Conservation (phyloP, 2,329 filamentous ascomycete genomes). For the Bipolaris gigantea region DNA sequence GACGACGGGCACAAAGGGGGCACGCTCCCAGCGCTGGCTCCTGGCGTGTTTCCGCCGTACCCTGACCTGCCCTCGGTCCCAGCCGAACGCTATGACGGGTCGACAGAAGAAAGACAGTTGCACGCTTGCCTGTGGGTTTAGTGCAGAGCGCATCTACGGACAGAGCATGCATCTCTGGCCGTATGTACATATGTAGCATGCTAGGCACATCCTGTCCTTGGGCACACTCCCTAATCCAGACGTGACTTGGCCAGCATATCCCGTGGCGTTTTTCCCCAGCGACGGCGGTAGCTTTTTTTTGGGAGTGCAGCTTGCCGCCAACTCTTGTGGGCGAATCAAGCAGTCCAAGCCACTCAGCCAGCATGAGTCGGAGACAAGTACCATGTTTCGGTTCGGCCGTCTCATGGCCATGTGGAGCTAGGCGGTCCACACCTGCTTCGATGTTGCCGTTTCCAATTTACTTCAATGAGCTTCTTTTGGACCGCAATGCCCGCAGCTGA, state of each 20-base stretch:
- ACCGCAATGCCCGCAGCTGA: conserved; percentile 18
- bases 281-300: neutral
- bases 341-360: conserved; percentile 12
- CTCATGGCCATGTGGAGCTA: conserved; percentile 26
- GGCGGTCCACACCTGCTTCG: conserved; percentile 19
- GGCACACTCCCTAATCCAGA: neutral
- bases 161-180: neutral
- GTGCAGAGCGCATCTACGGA: neutral
- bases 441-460: conserved; percentile 20
- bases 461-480: conserved; percentile 14
- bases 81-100: conserved; percentile 24
- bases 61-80: conserved; percentile 31
- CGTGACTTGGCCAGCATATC: conserved; percentile 4
- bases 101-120: conserved; percentile 8
- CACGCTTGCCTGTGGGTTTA: conserved; percentile 1
- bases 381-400: conserved; percentile 18
- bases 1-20: conserved; percentile 33
- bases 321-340: conserved; percentile 15
- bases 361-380: conserved; percentile 24
- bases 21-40: conserved; percentile 40
- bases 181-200: neutral
- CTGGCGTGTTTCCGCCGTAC: conserved; percentile 24
- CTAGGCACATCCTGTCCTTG: neutral
- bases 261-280: neutral
- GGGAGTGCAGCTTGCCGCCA: conserved; percentile 1